phyloP scores from a whole-genome alignment of 495 filamentous ascomycete genomes.

The Clavariopsis aquatica region DNA sequence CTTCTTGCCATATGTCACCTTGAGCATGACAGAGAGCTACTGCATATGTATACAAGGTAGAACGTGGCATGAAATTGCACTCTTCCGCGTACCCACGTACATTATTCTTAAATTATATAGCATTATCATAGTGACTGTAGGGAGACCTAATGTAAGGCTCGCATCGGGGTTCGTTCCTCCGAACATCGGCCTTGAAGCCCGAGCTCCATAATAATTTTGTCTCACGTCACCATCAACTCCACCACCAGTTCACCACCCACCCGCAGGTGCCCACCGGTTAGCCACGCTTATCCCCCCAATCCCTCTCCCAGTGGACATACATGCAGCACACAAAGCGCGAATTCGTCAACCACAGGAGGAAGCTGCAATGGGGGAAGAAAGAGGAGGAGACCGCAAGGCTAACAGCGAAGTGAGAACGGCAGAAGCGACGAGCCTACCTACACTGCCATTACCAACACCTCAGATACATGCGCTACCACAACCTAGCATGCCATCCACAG shows the following conservation, averaged over 20 bases:
- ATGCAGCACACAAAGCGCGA: slow-evolving; percentile 25
- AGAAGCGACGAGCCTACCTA: slow-evolving; percentile 1
- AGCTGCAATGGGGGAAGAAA: slow-evolving; percentile 25
- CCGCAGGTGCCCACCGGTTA: background rate
- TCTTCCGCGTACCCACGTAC: too few species aligned
- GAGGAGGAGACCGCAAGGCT: background rate
- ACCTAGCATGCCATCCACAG: background rate
- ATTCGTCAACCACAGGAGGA: slow-evolving; percentile 25
- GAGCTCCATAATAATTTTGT: background rate
- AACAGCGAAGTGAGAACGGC: background rate
- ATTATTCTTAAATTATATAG: background rate
- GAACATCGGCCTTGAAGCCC: background rate
- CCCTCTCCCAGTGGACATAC: background rate
- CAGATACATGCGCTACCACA: background rate
- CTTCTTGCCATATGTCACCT: too few species aligned
- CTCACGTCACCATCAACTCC: background rate
- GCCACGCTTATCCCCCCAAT: background rate
- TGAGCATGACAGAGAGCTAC: too few species aligned
- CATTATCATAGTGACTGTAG: background rate
- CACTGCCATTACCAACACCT: background rate
- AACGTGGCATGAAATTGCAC: too few species aligned
- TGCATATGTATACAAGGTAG: too few species aligned
- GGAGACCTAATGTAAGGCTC: too few species aligned
- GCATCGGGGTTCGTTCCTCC: background rate
- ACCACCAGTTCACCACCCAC: background rate